Evolutionary conservation across 805 yeast species (phyloP).

Genomic region (Pichia thaimueangensis): DNA sequence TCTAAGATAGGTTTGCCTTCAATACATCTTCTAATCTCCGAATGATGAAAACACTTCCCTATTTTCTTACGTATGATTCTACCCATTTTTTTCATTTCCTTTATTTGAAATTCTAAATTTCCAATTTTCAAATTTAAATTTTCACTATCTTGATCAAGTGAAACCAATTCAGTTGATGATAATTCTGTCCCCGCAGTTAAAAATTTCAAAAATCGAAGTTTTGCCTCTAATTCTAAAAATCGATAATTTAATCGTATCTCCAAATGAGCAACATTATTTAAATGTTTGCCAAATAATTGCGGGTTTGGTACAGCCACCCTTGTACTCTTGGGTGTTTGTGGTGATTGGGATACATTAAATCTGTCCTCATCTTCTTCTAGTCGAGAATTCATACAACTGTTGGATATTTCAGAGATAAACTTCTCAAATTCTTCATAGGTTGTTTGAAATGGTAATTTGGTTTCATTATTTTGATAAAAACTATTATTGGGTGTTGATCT

Average conservation of each 20-base stretch:
- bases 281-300: slow-evolving; percentile 2
- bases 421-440: slow-evolving; percentile 13
- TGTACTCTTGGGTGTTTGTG: slow-evolving; percentile 1
- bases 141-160: slow-evolving; percentile 16
- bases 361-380: background rate
- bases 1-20: slow-evolving; percentile 21
- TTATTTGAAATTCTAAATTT: slow-evolving; percentile 15
- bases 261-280: slow-evolving; percentile 9
- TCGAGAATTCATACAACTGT: background rate
- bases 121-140: slow-evolving; percentile 14
- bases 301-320: slow-evolving; percentile 1
- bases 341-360: background rate
- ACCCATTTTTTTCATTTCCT: slow-evolving; percentile 16
- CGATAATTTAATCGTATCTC: slow-evolving; percentile 47
- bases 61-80: slow-evolving; percentile 11
- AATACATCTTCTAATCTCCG: slow-evolving; percentile 14
- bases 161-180: slow-evolving; percentile 19
- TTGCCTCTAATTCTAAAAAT: slow-evolving; percentile 65
- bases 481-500: background rate
- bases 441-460: slow-evolving; percentile 8
- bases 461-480: background rate
- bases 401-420: slow-evolving; percentile 3
- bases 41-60: slow-evolving; percentile 13
- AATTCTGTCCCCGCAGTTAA: slow-evolving; percentile 33
- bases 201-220: slow-evolving; percentile 56